These are phyloP conservation scores for Podospora tetraspora DNA, from an alignment of 495 filamentous ascomycete species.

Conservation along the genomic window DNA sequence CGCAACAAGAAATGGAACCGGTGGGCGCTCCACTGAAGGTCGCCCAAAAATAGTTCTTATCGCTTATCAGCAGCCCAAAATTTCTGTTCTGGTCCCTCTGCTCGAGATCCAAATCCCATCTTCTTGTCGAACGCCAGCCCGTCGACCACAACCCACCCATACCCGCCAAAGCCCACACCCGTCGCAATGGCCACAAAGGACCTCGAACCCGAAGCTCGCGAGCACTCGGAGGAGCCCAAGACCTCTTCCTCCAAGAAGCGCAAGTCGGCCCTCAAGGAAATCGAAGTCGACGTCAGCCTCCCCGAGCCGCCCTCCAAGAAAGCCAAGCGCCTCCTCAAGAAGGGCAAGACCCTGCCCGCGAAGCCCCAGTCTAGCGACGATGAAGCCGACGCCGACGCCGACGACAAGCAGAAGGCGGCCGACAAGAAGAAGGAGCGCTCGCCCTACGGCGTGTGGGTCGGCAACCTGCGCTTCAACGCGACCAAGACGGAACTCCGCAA, in stretches of 20 bases:
- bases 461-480: constrained; percentile 79
- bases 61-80: constrained; percentile 14
- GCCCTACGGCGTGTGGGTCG: constrained; percentile 87
- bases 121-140: not conserved
- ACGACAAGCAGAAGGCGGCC: constrained; percentile 25
- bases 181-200: constrained; percentile 7
- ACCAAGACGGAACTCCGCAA: constrained; percentile 64
- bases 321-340: constrained; percentile 73
- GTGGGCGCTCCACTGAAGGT: not conserved
- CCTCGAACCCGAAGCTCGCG: not conserved
- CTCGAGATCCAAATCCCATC: not conserved
- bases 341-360: constrained; percentile 51
- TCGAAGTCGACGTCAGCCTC: constrained; percentile 81
- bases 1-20: not conserved
- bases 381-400: constrained; percentile 35
- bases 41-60: constrained; percentile 7
- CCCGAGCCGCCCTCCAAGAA: constrained; percentile 95
- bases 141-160: not conserved
- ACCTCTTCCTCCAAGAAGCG: constrained; percentile 55
- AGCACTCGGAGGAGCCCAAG: not conserved
- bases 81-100: not conserved
- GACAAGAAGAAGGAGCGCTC: constrained; percentile 58
- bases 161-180: not conserved
- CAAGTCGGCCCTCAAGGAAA: constrained; percentile 64
- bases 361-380: constrained; percentile 41